Evolutionary conservation across 345 rosid species (phyloP).

Genomic region (Conringia planisiliqua): DNA sequence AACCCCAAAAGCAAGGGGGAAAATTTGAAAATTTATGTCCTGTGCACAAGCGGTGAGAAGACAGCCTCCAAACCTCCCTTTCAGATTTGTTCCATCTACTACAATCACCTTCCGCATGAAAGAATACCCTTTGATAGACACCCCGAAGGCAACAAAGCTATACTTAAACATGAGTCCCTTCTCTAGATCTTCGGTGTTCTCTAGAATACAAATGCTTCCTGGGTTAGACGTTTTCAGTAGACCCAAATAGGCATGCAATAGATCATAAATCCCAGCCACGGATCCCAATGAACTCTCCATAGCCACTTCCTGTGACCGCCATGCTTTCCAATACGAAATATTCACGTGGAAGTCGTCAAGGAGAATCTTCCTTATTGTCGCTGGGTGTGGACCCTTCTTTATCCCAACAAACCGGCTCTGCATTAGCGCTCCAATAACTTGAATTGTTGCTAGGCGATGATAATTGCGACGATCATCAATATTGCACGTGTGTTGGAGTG

Average conservation of each 20-base stretch:
- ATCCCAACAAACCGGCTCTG: background rate
- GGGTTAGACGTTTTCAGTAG: background rate
- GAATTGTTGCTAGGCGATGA: background rate
- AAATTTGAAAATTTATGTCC: background rate
- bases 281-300: background rate
- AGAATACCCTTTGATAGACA: background rate
- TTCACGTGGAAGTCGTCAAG: background rate
- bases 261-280: background rate
- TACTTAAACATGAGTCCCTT: no score
- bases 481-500: background rate
- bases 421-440: background rate
- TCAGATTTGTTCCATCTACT: background rate
- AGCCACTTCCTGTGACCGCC: background rate
- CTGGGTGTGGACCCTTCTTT: background rate
- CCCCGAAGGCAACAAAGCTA: no score
- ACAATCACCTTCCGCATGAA: background rate
- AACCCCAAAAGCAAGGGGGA: background rate
- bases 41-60: background rate
- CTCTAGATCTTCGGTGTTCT: no score
- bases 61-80: background rate
- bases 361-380: background rate
- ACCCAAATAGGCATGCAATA: background rate
- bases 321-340: background rate
- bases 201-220: rapidly evolving
- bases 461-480: background rate